A percentile compares a stretch with the other conserved stretches of the same genome.
Evolutionary conservation across 352 stramenopile genomes (phyloP).

Genomic region (Phytophthora cryptogea): DNA sequence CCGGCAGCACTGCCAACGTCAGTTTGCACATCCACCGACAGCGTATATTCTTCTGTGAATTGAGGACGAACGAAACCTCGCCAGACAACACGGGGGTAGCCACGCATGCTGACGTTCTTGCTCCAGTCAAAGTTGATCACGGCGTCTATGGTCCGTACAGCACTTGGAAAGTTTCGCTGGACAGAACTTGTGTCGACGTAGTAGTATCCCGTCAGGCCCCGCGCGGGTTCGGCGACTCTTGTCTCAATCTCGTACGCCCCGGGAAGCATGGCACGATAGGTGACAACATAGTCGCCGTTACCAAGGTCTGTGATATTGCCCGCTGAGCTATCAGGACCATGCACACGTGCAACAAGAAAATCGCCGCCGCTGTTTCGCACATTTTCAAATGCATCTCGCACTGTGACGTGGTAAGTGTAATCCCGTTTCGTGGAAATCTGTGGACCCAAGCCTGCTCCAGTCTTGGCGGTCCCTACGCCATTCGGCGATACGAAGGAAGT

Average conservation of each 20-base stretch:
- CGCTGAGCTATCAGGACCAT: constrained; percentile 35
- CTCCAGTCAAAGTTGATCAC: constrained; percentile 51
- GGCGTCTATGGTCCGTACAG: constrained; percentile 33
- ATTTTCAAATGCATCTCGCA: constrained; percentile 55
- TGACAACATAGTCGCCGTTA: constrained; percentile 50
- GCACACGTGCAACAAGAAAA: constrained; percentile 38
- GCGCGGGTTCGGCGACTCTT: constrained; percentile 30
- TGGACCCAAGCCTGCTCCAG: constrained; percentile 29
- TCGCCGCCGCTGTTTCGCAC: constrained; percentile 41
- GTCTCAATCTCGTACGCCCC: constrained; percentile 58
- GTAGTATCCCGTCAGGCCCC: constrained; percentile 44
- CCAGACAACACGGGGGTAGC: constrained; percentile 51
- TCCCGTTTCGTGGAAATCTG: constrained; percentile 30
- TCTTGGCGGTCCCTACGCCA: constrained; percentile 5
- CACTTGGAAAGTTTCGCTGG: constrained; percentile 23
- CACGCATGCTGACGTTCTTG: constrained; percentile 40
- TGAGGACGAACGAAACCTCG: constrained; percentile 44
- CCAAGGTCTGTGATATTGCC: constrained; percentile 36
- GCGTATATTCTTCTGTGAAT: constrained; percentile 49
- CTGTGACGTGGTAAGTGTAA: constrained; percentile 39
- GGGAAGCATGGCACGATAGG: constrained; percentile 34
- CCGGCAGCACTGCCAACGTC: constrained; percentile 17
- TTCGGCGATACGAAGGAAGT: constrained; percentile 40
- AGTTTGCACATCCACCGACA: constrained; percentile 34
- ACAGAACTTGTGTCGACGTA: constrained; percentile 31